These are phyloP conservation scores for Reticulascus tulasneorum DNA, from an alignment of 2,329 filamentous ascomycete species.

Conservation along the genomic window DNA sequence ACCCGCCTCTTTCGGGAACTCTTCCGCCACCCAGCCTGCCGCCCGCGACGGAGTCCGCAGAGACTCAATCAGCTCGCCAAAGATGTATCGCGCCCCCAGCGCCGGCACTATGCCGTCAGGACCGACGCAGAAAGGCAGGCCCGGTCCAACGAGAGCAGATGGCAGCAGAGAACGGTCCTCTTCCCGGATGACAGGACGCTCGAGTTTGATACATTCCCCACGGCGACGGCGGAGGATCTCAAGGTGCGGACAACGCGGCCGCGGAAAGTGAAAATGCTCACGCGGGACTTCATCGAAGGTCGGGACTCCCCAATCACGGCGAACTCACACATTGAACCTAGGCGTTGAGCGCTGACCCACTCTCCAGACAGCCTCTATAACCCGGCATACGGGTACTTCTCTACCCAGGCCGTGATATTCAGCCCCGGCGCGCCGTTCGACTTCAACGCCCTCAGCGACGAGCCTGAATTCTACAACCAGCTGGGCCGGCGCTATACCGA, in stretches of 20 bases:
- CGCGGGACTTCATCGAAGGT: constrained; percentile 97
- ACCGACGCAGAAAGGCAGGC: constrained; percentile 12
- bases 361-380: constrained; percentile 84
- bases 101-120: constrained; percentile 21
- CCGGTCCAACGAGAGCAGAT: constrained; percentile 62
- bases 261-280: constrained; percentile 89
- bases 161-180: constrained; percentile 79
- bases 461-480: constrained; percentile 75
- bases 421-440: constrained; percentile 86
- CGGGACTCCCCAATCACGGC: constrained; percentile 28
- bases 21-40: constrained; percentile 69
- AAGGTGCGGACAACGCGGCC: constrained; percentile 71
- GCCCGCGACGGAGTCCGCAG: constrained; percentile 38
- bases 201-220: constrained; percentile 78
- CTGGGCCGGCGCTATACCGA: constrained; percentile 78
- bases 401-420: constrained; percentile 95
- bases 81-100: constrained; percentile 16
- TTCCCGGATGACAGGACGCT: constrained; percentile 73
- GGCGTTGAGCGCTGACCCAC: neutral
- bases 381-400: constrained; percentile 91
- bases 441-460: constrained; percentile 77
- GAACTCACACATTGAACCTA: too few relatives aligned
- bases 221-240: constrained; percentile 79
- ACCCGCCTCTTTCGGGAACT: constrained; percentile 80
- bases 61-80: constrained; percentile 22